Evolutionary conservation across 208 protist genomes (phyloP).

Genomic region (Leishmania turanica): DNA sequence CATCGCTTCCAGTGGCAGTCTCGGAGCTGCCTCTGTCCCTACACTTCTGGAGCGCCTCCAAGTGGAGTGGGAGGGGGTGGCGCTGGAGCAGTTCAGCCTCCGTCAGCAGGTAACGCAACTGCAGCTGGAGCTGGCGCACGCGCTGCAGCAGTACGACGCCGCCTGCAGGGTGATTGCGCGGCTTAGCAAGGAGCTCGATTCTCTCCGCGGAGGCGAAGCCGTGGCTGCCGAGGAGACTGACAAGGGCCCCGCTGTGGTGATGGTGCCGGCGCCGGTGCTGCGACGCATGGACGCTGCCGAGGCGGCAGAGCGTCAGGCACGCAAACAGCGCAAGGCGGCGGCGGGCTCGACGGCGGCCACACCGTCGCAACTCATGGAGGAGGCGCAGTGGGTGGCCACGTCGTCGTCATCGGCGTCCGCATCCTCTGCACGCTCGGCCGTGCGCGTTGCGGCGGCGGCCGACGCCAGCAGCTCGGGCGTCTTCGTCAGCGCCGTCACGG

Average conservation of each 20-base stretch:
- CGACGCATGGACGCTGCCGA: conserved; percentile 37
- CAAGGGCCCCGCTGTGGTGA: conserved; percentile 12
- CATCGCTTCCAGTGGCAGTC: conserved; percentile 26
- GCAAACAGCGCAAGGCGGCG: conserved; percentile 37
- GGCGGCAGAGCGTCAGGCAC: conserved; percentile 39
- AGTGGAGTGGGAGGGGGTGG: conserved; percentile 98
- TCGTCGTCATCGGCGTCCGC: conserved; percentile 5
- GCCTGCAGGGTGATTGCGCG: conserved; percentile 98
- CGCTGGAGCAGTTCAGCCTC: conserved; percentile 97
- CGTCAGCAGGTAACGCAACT: conserved; percentile 92
- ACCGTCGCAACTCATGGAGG: conserved; percentile 9
- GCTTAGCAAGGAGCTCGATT: conserved; percentile 83
- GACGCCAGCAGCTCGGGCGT: conserved; percentile 11
- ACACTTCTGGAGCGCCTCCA: conserved; percentile 95
- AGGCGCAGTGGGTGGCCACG: conserved; percentile 9
- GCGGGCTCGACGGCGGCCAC: neutral
- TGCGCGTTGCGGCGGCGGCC: conserved; percentile 19
- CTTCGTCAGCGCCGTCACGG: conserved; percentile 29
- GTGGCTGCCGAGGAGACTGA: conserved; percentile 9
- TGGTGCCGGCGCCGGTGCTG: conserved; percentile 43
- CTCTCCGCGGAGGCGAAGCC: conserved; percentile 13
- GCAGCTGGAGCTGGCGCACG: conserved; percentile 96
- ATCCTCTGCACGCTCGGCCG: conserved; percentile 6
- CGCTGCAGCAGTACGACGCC: conserved; percentile 99
- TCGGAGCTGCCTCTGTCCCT: conserved; percentile 85